Evolutionary conservation across 805 yeast genomes (phyloP), one percentile per base, ranked within the genome.

Genomic region (Vanderwaltozyma tropicalis): DNA sequence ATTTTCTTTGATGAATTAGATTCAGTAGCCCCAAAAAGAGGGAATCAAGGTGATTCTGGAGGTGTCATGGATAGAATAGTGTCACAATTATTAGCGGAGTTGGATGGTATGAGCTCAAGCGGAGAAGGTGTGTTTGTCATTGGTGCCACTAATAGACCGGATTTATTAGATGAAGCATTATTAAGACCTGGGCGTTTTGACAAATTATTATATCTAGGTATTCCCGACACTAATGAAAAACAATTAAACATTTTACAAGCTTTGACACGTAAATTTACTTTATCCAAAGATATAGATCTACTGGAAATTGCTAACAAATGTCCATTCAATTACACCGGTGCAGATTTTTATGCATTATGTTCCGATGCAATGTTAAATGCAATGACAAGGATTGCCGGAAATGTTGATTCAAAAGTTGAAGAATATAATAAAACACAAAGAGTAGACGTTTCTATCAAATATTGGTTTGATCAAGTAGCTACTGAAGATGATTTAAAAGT

Each of bases 31-130:
- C 97, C 97, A 2, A 89, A 92, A 58, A 78, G 97, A 66, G 98
- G 98, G 21, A 88, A 89, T 57, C 96, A 92, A 55, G 97, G 98
- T 18, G 98, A 92, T 60, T 87, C 96, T 2, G 97, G 97, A 14
- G 98, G 97, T 48, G 97, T 92, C 2, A 92, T 92, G 98, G 98
- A 92, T 57, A 74, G 98, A 59, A 92, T 92, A 46, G 98, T 92
- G 0, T 88, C 96, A 0, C 98, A 92, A 59, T 64, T 92, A 28
- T 67, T 92, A 37, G 96, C 97, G 0, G 98, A 92, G 58, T 67
- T 92, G 31, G 98, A 92, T 56, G 97, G 97, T 19, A 89, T 89
- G 96, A 80, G 94, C 51, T 57, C 66, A 12, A 80, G 80, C 9
- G 81, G 81, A 6, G 78, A 72, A 41, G 97, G 96, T 5, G 96